A percentile compares a stretch with the other conserved stretches of the same genome.
Conservation (phyloP, 176 grass and related monocot species). For the Carex pumila region DNA sequence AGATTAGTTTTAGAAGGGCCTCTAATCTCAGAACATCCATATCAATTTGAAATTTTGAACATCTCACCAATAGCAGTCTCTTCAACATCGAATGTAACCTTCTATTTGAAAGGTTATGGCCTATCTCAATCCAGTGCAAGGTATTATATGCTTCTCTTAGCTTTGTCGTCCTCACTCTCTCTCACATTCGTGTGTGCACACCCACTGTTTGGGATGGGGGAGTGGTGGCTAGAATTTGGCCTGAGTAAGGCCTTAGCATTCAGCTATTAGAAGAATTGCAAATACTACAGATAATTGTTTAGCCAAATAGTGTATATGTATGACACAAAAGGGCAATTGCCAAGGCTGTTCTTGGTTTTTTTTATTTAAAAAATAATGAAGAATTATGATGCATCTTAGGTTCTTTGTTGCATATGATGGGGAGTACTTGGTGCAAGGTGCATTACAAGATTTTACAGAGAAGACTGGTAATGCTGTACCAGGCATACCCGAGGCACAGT, state of each 20-base stretch:
- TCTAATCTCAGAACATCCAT: conserved; percentile 34
- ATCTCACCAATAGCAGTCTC: conserved; percentile 61
- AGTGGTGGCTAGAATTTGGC: neutral
- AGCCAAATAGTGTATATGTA: neutral
- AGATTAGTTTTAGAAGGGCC: conserved; percentile 49
- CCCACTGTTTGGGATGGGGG: neutral
- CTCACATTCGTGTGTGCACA: neutral
- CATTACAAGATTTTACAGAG: conserved; percentile 38
- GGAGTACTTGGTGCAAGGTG: conserved; percentile 66
- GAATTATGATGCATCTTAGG: neutral
- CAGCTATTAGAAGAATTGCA: neutral
- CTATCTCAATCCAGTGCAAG: conserved; percentile 55
- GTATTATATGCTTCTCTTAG: conserved; percentile 27
- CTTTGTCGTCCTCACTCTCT: neutral
- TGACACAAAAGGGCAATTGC: neutral
- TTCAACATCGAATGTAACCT: conserved; percentile 42
- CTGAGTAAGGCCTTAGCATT: neutral
- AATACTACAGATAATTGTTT: neutral
- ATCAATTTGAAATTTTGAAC: conserved; percentile 39
- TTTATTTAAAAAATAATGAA: neutral
- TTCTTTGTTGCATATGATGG: conserved; percentile 54
- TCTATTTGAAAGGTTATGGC: conserved; percentile 71
- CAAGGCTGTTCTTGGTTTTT: neutral
- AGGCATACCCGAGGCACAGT: conserved; percentile 34
- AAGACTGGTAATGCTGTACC: neutral